phyloP scores from a whole-genome alignment of 1,284 basidiomycete genomes.

The Mycosarcoma mackinlayi region DNA sequence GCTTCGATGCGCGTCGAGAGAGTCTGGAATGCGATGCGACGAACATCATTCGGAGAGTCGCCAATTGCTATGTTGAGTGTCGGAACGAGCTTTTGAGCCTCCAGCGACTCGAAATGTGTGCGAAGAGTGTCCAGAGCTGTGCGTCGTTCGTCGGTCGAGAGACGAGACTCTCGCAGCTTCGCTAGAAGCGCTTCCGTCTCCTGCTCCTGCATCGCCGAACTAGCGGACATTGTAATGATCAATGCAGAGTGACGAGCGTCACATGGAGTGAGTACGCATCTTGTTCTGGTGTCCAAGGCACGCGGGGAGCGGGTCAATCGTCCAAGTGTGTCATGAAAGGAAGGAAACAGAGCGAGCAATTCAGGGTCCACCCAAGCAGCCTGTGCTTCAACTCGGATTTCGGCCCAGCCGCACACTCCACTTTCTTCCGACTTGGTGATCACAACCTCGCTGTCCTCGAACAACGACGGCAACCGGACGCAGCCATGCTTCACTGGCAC shows the following conservation, averaged over 20 bases:
- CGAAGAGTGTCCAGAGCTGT: slow-evolving; percentile 18
- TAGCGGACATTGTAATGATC: too few species aligned
- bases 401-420: slow-evolving; percentile 9
- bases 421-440: slow-evolving; percentile 7
- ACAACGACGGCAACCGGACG: background rate
- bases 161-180: slow-evolving; percentile 30
- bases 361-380: slow-evolving; percentile 12
- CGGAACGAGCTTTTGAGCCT: background rate
- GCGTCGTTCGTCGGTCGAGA: slow-evolving; percentile 27
- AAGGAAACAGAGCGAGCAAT: slow-evolving; percentile 6
- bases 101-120: background rate
- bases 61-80: background rate
- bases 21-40: slow-evolving; percentile 13
- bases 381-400: background rate
- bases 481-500: slow-evolving; percentile 13
- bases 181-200: slow-evolving; percentile 7
- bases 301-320: background rate
- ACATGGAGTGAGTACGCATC: background rate
- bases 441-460: too few species aligned
- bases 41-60: slow-evolving; percentile 22
- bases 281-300: background rate
- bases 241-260: too few species aligned
- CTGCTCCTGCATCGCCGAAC: background rate
- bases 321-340: background rate
- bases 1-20: slow-evolving; percentile 10